Percentiles rank a stretch among this genome's conserved stretches.
Conservation (phyloP, 208 protist species). For the Leishmania lainsoni region DNA sequence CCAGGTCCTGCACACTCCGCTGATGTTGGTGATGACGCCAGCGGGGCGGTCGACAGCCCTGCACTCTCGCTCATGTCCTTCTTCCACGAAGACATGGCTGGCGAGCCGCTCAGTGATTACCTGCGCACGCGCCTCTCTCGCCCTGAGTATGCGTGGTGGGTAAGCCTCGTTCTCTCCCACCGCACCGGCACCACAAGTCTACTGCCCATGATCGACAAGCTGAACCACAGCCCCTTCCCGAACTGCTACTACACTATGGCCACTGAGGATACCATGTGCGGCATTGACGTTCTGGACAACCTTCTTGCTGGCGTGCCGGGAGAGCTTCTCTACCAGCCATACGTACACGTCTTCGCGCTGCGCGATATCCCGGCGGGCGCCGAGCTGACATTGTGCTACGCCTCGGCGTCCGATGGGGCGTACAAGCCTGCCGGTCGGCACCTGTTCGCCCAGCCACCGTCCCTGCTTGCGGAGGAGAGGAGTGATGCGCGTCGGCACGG, state of each 20-base stretch:
- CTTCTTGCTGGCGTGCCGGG: constrained; percentile 78
- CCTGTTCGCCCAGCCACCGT: constrained; percentile 3
- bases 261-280: constrained; percentile 57
- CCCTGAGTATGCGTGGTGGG: constrained; percentile 78
- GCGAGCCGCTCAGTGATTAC: constrained; percentile 55
- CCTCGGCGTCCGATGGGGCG: constrained; percentile 40
- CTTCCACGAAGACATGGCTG: constrained; percentile 68
- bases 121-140: constrained; percentile 45
- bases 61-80: constrained; percentile 64
- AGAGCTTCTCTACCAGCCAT: constrained; percentile 70
- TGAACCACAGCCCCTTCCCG: constrained; percentile 78
- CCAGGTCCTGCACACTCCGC: not conserved
- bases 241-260: constrained; percentile 88
- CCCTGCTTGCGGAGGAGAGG: not conserved
- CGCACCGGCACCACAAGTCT: constrained; percentile 64
- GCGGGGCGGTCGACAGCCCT: constrained; percentile 27
- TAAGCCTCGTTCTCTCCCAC: constrained; percentile 76
- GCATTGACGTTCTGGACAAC: constrained; percentile 86
- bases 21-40: not conserved
- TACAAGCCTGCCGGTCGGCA: constrained; percentile 27
- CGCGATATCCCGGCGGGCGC: constrained; percentile 69
- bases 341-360: constrained; percentile 77
- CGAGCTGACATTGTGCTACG: constrained; percentile 80
- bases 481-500: not conserved
- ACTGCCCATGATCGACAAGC: constrained; percentile 81